Evolutionary conservation across 2,329 filamentous ascomycete species (phyloP).

Genomic region (Paecilomyces variotii): DNA sequence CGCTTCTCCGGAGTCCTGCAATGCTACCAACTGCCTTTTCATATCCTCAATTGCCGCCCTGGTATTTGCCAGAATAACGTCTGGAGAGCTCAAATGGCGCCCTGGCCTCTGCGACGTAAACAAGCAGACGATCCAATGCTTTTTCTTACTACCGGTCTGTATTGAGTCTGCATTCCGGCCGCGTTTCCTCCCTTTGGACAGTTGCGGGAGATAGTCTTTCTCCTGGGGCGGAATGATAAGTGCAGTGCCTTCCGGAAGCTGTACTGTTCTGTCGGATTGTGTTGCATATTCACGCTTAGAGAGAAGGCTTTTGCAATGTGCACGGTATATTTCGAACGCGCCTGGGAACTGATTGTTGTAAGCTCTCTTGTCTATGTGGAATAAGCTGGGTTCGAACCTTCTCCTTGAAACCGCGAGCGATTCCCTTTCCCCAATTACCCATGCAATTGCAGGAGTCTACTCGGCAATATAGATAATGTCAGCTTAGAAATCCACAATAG

Average conservation of each 20-base stretch:
- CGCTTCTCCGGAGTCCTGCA: conserved; percentile 11
- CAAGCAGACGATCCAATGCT: conserved; percentile 51
- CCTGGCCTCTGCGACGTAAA: conserved; percentile 50
- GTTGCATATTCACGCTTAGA: conserved; percentile 7
- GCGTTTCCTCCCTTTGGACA: not conserved
- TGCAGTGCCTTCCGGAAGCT: conserved; percentile 38
- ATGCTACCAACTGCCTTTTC: conserved; percentile 32
- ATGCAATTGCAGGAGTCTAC: conserved; percentile 52
- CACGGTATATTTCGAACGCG: conserved; percentile 41
- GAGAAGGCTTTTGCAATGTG: conserved; percentile 36
- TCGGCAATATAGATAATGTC: not conserved
- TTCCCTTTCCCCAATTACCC: conserved; percentile 52
- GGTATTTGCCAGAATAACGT: conserved; percentile 44
- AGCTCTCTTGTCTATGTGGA: not conserved
- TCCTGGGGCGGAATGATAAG: conserved; percentile 47
- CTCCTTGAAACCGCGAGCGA: conserved; percentile 44
- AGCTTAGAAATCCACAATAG: not conserved
- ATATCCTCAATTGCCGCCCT: conserved; percentile 42
- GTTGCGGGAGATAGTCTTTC: conserved; percentile 14
- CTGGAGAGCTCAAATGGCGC: conserved; percentile 25
- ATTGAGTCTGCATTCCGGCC: not conserved
- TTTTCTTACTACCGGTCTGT: conserved; percentile 9
- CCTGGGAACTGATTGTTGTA: conserved; percentile 37
- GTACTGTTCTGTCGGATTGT: conserved; percentile 8
- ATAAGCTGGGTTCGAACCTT: conserved; percentile 14